Evolutionary conservation across 176 grass and related monocot species (phyloP).

Genomic region (Juncus effusus): DNA sequence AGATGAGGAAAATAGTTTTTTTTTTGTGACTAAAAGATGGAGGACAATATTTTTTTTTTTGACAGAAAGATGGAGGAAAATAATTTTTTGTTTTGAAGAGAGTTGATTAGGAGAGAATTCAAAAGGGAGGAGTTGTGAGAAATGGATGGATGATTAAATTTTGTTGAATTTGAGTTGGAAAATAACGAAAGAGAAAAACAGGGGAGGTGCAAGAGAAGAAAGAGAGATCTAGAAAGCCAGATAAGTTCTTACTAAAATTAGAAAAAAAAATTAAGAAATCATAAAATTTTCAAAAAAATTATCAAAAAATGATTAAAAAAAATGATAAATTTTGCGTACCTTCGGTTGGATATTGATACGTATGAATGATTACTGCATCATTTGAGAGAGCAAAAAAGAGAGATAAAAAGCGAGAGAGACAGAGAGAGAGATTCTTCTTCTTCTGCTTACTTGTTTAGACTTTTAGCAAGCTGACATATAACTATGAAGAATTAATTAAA

Average conservation of each 20-base stretch:
- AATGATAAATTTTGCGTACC: neutral
- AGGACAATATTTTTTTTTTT: neutral
- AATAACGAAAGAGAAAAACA: too few species aligned
- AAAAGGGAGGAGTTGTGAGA: neutral
- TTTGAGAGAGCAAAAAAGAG: neutral
- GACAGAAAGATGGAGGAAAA: neutral
- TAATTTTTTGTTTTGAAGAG: neutral
- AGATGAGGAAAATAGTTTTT: neutral
- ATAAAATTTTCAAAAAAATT: neutral
- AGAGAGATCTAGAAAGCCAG: too few species aligned
- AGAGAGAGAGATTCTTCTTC: neutral
- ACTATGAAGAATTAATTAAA: too few species aligned
- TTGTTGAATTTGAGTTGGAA: too few species aligned
- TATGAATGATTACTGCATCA: neutral
- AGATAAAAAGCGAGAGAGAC: constrained; percentile 5
- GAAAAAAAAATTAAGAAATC: neutral
- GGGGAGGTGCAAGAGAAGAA: too few species aligned
- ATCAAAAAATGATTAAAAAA: neutral
- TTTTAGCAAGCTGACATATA: too few species aligned
- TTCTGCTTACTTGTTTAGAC: too few species aligned
- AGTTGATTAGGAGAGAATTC: neutral
- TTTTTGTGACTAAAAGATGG: neutral
- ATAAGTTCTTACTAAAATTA: neutral
- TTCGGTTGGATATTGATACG: neutral
- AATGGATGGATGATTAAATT: too few species aligned